phyloP scores from a whole-genome alignment of 2,329 filamentous ascomycete genomes.

The Penicillium sp. region DNA sequence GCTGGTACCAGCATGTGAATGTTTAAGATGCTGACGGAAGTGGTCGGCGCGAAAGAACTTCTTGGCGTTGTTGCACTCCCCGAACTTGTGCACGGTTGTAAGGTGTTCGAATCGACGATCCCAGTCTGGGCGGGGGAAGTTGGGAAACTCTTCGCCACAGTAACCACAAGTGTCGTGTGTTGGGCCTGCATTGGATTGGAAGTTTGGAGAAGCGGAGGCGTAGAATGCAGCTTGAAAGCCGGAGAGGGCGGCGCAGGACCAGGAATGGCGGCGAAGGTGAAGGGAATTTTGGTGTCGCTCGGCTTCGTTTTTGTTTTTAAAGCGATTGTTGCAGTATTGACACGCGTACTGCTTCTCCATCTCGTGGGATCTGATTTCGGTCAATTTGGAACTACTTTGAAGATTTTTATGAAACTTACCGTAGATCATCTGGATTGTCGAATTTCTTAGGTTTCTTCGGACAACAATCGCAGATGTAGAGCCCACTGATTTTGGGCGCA shows the following conservation, averaged over 20 bases:
- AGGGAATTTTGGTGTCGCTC: conserved; percentile 94
- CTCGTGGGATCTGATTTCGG: conserved; percentile 63
- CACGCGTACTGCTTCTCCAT: conserved; percentile 96
- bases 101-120: conserved; percentile 79
- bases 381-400: conserved; percentile 1
- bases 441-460: conserved; percentile 97
- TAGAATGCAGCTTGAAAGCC: conserved; percentile 80
- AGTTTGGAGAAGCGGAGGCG: conserved; percentile 54
- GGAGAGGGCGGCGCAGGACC: conserved; percentile 84
- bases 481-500: conserved; percentile 48
- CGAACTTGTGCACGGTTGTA: conserved; percentile 88
- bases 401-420: conserved; percentile 50
- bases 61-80: conserved; percentile 96
- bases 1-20: conserved; percentile 91
- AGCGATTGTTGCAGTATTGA: conserved; percentile 84
- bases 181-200: conserved; percentile 33
- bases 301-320: conserved; percentile 98
- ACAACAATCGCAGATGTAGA: conserved; percentile 84
- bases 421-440: conserved; percentile 73
- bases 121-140: conserved; percentile 71
- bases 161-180: conserved; percentile 77
- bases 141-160: conserved; percentile 87
- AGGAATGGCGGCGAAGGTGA: conserved; percentile 85
- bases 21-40: conserved; percentile 96
- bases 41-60: conserved; percentile 98